Percentiles rank a stretch among this genome's conserved stretches.
phyloP scores from a whole-genome alignment of 352 stramenopile genomes.

The Phytophthora rubi region DNA sequence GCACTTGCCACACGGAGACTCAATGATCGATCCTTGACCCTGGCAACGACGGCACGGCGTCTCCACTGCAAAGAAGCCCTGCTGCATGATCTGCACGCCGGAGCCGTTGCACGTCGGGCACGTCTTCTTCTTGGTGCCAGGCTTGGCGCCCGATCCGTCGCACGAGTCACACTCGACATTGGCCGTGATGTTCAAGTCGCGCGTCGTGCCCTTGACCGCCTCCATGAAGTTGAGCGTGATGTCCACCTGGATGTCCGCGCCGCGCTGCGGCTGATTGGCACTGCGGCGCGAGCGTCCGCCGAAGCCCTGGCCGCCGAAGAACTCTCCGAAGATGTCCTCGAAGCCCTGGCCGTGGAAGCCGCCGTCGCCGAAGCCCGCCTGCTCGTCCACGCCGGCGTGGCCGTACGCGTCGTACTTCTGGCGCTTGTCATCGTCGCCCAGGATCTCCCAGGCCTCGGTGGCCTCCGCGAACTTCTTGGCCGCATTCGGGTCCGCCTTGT shows the following conservation, averaged over 20 bases:
- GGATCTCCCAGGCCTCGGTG: conserved; percentile 94
- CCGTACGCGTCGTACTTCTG: conserved; percentile 95
- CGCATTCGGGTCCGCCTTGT: conserved; percentile 93
- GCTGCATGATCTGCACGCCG: conserved; percentile 87
- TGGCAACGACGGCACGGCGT: conserved; percentile 83
- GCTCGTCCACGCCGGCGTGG: conserved; percentile 94
- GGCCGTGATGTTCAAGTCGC: conserved; percentile 86
- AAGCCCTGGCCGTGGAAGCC: conserved; percentile 81
- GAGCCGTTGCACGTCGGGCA: conserved; percentile 85
- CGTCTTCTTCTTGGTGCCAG: conserved; percentile 81
- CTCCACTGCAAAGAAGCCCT: conserved; percentile 92
- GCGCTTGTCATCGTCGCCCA: conserved; percentile 93
- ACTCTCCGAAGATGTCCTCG: conserved; percentile 91
- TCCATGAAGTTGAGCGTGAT: conserved; percentile 95
- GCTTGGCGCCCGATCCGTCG: conserved; percentile 82
- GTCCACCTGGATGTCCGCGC: conserved; percentile 95
- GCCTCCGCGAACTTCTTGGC: conserved; percentile 94
- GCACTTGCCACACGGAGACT: conserved; percentile 83
- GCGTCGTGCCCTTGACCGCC: conserved; percentile 91
- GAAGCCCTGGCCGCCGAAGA: conserved; percentile 83
- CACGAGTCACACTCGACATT: conserved; percentile 85
- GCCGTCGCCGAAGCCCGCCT: conserved; percentile 68
- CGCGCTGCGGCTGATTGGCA: conserved; percentile 83
- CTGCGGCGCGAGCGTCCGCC: conserved; percentile 69
- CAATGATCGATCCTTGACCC: conserved; percentile 83